Base-by-base conservation (phyloP, 495 filamentous ascomycete genomes). In the Aspergillus ellipticus region DNA sequence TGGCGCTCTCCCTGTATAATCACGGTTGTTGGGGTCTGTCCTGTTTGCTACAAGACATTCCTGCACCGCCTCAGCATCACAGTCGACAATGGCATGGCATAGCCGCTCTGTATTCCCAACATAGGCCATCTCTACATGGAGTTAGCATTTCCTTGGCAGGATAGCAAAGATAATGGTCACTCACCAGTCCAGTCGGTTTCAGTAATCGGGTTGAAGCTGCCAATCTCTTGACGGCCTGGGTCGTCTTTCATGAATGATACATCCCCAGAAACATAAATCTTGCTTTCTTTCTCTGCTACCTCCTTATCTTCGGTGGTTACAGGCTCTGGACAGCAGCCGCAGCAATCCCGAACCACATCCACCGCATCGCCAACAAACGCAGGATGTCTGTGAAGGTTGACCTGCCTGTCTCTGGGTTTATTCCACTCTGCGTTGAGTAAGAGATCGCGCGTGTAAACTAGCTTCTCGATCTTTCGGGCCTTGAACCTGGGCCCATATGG, bases 351-450 rank as follows among this genome's bases (percentile, higher is more conserved):
- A 41, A 90, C 79, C 22, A 93, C 81, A 72, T 91, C 81, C 17
- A 80, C 73, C 2, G 81, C 77, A 21, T 79, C 76, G 6, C 88
- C 88, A 54, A 90, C 87, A 61, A 78, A 90, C 37, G 84, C 87
- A 11, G 89, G 89, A 62, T 94, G 89, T 2, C 89, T 81, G 68
- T 94, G 89, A 4, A 94, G 76, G 56, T 87, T 82, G 3, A 90
- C 85, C 37, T 82, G 73, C 16, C 89, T 78, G 26, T 89, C 82
- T 16, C 89, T 82, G 0, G 76, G 76, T 58, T 85, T 81, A 58
- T 92, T 94, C 89, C 89, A 94, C 63, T 94, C 87, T 0, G 89
- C 88, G 58, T 94, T 94, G 9, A 94, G 79, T n/a, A 93, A 75
- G 11, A 92, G 66, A 63, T 94, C 89, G 56, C 86, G 85, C 3